These are phyloP conservation scores for Ceriops tagal DNA, from an alignment of 345 rosid genomes.

Conservation along the genomic window DNA sequence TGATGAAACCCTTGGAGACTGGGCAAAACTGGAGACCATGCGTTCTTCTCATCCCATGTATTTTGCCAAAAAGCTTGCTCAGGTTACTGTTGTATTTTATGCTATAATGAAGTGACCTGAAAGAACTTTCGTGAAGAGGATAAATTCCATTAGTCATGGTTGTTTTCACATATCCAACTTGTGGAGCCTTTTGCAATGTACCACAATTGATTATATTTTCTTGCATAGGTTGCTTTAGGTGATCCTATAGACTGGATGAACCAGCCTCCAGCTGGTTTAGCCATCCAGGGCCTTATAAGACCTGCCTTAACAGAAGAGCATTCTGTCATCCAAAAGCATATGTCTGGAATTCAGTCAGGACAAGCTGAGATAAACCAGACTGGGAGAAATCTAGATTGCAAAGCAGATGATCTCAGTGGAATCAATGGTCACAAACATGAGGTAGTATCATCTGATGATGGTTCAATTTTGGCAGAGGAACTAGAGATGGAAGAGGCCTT, in stretches of 20 bases:
- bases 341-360: conserved; percentile 35
- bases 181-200: not conserved
- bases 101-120: not conserved
- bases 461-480: conserved; percentile 35
- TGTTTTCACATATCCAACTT: conserved; percentile 4
- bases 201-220: not conserved
- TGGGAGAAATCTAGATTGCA: conserved; percentile 33
- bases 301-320: conserved; percentile 72
- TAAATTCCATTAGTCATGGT: conserved; percentile 1
- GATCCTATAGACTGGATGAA: conserved; percentile 86
- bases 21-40: conserved; percentile 92
- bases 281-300: conserved; percentile 76
- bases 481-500: conserved; percentile 34
- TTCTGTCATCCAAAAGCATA: conserved; percentile 57
- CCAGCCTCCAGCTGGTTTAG: conserved; percentile 81
- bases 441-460: conserved; percentile 30
- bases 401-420: conserved; percentile 35
- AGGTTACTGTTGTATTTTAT: conserved; percentile 37
- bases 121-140: conserved; percentile 5
- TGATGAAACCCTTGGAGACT: conserved; percentile 68
- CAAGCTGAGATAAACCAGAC: conserved; percentile 29
- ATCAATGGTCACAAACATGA: conserved; percentile 41
- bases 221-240: conserved; percentile 65
- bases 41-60: conserved; percentile 87
- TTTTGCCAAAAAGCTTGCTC: conserved; percentile 76